phyloP scores from a whole-genome alignment of 768 basidiomycete genomes.

The Phlebiopsis flavidoalba region DNA sequence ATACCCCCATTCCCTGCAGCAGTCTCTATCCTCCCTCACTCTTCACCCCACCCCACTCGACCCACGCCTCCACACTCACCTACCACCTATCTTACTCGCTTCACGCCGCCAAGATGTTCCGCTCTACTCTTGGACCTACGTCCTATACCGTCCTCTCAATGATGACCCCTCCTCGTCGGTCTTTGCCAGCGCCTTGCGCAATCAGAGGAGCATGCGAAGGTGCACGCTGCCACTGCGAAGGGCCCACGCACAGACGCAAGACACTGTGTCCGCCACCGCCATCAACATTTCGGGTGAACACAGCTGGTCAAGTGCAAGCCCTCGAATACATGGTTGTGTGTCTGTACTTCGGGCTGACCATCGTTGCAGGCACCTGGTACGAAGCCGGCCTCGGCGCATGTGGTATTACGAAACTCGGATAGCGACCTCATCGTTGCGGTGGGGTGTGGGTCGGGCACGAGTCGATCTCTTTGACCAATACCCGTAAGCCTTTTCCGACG shows the following conservation, averaged over 20 bases:
- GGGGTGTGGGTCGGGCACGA: constrained; percentile 44
- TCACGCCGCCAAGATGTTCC: neutral
- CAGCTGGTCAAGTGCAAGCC: constrained; percentile 44
- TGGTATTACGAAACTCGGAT: constrained; percentile 41
- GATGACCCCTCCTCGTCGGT: constrained; percentile 34
- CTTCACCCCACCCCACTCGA: constrained; percentile 11
- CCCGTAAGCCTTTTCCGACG: constrained; percentile 41
- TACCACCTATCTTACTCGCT: constrained; percentile 2
- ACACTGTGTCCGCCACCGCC: constrained; percentile 29
- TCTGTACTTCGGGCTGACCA: neutral
- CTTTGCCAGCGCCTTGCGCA: constrained; percentile 39
- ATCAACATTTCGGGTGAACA: constrained; percentile 29
- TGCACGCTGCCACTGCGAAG: constrained; percentile 16
- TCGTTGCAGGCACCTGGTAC: constrained; percentile 60
- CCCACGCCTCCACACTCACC: constrained; percentile 12
- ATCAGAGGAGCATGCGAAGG: constrained; percentile 33
- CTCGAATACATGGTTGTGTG: neutral
- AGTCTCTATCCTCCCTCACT: constrained; percentile 21
- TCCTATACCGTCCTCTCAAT: constrained; percentile 31
- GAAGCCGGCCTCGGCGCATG: constrained; percentile 57
- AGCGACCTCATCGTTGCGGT: constrained; percentile 59
- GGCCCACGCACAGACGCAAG: constrained; percentile 31
- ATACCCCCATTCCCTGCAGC: constrained; percentile 1
- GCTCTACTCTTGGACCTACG: constrained; percentile 34
- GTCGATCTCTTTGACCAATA: constrained; percentile 48